Conservation (phyloP, 1,284 basidiomycete genomes). For the Cystobasidium slooffiae region DNA sequence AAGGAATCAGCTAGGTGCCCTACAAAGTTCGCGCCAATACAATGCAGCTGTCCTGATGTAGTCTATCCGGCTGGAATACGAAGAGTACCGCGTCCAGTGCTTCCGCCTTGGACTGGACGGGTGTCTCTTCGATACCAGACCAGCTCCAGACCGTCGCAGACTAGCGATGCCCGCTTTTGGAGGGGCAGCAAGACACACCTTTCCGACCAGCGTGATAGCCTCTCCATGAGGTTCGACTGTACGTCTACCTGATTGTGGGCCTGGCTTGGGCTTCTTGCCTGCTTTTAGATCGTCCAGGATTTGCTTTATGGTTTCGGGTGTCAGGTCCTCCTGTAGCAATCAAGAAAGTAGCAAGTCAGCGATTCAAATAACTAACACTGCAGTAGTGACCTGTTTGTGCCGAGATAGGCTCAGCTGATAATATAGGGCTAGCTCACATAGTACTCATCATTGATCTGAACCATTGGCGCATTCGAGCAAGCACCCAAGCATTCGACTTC, state of each 20-base stretch:
- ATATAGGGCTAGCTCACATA: constrained; percentile 66
- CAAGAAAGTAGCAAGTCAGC: background rate
- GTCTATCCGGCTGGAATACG: no score
- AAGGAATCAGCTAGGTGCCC: no score
- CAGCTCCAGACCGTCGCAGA: background rate
- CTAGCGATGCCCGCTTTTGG: background rate
- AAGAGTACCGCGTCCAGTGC: no score
- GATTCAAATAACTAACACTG: background rate
- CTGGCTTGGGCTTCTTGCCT: constrained; percentile 85
- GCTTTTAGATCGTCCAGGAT: constrained; percentile 82
- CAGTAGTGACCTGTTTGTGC: background rate
- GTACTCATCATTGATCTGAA: constrained; percentile 94
- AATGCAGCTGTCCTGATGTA: no score
- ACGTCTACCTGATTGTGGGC: constrained; percentile 67
- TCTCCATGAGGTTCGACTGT: constrained; percentile 38
- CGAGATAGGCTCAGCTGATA: background rate
- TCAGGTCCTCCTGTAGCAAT: constrained; percentile 82
- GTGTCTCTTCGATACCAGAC: no score
- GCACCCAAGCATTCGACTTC: constrained; percentile 99
- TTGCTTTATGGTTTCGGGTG: constrained; percentile 84
- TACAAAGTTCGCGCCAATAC: no score
- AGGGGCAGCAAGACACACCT: constrained; percentile 16
- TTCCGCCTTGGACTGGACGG: no score
- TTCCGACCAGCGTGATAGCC: constrained; percentile 40
- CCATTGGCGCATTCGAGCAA: constrained; percentile 99